phyloP scores from a whole-genome alignment of 2,329 filamentous ascomycete genomes.

The Leptographium radiaticola region DNA sequence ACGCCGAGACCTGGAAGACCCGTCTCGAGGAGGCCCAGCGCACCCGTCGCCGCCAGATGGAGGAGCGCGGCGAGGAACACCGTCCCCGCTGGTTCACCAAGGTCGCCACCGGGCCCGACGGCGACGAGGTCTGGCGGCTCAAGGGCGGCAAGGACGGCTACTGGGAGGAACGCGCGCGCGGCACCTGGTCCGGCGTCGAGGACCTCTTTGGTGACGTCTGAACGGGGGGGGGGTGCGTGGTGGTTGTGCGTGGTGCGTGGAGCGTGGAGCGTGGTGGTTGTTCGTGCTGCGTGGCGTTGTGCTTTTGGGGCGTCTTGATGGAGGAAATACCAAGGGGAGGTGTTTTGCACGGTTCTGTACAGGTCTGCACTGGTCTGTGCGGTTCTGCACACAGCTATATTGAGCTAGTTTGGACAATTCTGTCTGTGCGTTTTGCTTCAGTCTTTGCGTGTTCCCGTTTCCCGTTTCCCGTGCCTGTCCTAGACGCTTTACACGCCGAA shows the following conservation, averaged over 20 bases:
- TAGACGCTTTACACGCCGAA: conserved; percentile 14
- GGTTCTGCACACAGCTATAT: not conserved
- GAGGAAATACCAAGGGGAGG: not conserved
- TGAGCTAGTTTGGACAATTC: not conserved
- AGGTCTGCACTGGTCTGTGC: not conserved
- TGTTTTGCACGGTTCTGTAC: too few relatives aligned
- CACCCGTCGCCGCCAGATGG: conserved; percentile 57
- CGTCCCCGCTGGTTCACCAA: conserved; percentile 74
- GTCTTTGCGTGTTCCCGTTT: not conserved
- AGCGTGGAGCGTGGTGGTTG: not conserved
- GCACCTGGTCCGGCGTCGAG: conserved; percentile 48
- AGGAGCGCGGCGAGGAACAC: conserved; percentile 60
- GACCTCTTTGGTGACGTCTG: conserved; percentile 40
- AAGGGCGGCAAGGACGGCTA: conserved; percentile 78
- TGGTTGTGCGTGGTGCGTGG: not conserved
- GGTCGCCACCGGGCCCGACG: conserved; percentile 43
- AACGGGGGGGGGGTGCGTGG: too few relatives aligned
- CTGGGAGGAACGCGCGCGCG: conserved; percentile 71
- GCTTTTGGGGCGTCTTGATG: not conserved
- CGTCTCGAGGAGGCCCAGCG: conserved; percentile 78
- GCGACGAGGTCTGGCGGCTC: conserved; percentile 61
- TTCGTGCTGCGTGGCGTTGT: not conserved
- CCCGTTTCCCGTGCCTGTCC: not conserved
- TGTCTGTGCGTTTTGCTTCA: not conserved
- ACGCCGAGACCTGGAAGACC: conserved; percentile 72